Base-by-base conservation (phyloP, 805 yeast genomes). In the Yueomyces sp. region DNA sequence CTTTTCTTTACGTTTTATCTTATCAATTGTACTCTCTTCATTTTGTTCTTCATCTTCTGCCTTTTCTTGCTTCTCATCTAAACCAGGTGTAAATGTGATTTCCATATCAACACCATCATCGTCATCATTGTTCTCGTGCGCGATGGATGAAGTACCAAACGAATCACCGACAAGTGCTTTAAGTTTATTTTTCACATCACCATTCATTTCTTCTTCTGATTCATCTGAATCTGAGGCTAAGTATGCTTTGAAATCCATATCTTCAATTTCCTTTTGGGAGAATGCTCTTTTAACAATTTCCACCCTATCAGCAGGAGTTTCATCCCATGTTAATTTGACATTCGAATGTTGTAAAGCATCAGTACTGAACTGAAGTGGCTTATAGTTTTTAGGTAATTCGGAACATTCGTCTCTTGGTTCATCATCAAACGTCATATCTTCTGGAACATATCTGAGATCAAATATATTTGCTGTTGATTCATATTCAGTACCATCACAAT, bases 281-380 rank as follows among this genome's bases (percentile, higher is more conserved):
- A 92, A 90, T 5, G 87, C 85, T 52, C 81, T 79, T 12, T 82
- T 73, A 1, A 96, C 74, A 43, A 88, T 61, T 46, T 81, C 77
- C 19, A 77, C 62, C 56, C 98, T 76, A 55, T 87, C 96, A 45
- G 79, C 81, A 5, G 98, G 97, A 0, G 97, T 94, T 65, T 90
- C 97, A 63, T 92, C 98, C 98, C 98, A 92, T 0, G 97, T 88
- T 51, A 92, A 70, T 61, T 85, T 88, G 41, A 92, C 98, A 56
- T 88, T 92, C 12, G 97, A 88, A 58, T 87, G 95, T 60, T 92
- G 96, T 47, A 92, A 70, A 0, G 98, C 98, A 64, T 85, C 96
- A 3, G 98, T 92, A 31, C 85, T 84, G 62, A 92, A 92, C 7
- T 72, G 69, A 27, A 65, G 60, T 26, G 98, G 98, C 51, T 77